phyloP scores from a whole-genome alignment of 192 early-diverging fungal species.

The Kappamyces sp. region DNA sequence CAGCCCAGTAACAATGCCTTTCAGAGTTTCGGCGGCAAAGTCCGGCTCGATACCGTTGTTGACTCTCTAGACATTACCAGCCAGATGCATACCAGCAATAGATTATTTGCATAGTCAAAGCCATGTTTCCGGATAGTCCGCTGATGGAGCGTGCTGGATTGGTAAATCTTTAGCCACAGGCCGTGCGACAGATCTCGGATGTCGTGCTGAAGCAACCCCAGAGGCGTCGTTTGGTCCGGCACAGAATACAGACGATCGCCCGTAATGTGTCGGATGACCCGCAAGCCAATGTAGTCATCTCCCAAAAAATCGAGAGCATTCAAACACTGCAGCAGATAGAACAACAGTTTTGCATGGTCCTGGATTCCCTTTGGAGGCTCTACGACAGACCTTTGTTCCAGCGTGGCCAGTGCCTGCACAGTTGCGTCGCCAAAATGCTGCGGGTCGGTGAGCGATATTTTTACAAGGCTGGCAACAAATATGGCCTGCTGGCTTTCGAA shows the following conservation, averaged over 20 bases:
- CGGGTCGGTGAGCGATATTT: not conserved
- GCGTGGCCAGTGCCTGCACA: not conserved
- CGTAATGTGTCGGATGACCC: not conserved
- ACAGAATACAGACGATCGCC: not conserved
- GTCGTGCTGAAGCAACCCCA: not conserved
- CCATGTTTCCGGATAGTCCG: not conserved
- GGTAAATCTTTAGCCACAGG: not conserved
- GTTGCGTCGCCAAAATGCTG: not conserved
- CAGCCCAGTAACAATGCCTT: slow-evolving; percentile 4
- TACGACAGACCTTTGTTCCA: not conserved
- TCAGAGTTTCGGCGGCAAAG: slow-evolving; percentile 1
- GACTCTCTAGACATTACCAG: slow-evolving; percentile 4
- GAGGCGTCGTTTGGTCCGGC: not conserved
- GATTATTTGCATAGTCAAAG: not conserved
- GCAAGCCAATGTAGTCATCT: not conserved
- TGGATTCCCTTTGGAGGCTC: not conserved
- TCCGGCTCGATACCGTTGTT: not conserved
- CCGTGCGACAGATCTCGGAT: not conserved
- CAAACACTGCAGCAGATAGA: not conserved
- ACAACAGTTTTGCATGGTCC: not conserved
- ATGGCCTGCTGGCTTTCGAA: not conserved
- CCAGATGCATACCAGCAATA: slow-evolving; percentile 3
- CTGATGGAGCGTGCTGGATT: slow-evolving; percentile 5
- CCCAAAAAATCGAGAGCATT: slow-evolving; percentile 12
- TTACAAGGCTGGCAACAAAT: slow-evolving; percentile 2